These are phyloP conservation scores for Sugiyamaella japonica DNA, from an alignment of 1,139 yeast genomes.

Conservation along the genomic window DNA sequence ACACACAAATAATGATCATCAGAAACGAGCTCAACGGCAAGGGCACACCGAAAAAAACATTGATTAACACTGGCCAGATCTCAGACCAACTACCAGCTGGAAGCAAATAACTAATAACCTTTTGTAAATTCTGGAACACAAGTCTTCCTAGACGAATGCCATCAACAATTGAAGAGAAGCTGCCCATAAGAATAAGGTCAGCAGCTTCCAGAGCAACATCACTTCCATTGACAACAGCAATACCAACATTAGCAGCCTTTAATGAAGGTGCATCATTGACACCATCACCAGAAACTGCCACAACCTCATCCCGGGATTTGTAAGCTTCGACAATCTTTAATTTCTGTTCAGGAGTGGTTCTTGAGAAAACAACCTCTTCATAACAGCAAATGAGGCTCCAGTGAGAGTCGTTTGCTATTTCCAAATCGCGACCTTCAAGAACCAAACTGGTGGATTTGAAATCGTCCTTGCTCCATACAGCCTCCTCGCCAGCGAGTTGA, in stretches of 20 bases:
- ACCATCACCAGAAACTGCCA: conserved; percentile 58
- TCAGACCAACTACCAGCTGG: conserved; percentile 59
- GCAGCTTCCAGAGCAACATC: conserved; percentile 62
- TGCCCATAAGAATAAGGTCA: conserved; percentile 48
- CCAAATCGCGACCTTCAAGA: conserved; percentile 47
- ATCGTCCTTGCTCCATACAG: conserved; percentile 13
- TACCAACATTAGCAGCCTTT: conserved; percentile 54
- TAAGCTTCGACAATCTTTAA: conserved; percentile 51
- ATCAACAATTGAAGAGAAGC: conserved; percentile 49
- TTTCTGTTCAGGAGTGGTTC: conserved; percentile 59
- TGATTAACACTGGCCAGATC: conserved; percentile 54
- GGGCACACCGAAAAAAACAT: conserved; percentile 53
- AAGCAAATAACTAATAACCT: conserved; percentile 51
- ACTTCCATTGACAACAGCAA: conserved; percentile 52
- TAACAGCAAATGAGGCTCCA: conserved; percentile 46
- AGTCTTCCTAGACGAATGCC: conserved; percentile 46
- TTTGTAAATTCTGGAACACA: conserved; percentile 54
- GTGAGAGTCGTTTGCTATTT: conserved; percentile 44
- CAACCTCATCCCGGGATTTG: conserved; percentile 47
- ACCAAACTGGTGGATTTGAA: conserved; percentile 27
- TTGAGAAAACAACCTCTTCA: conserved; percentile 51
- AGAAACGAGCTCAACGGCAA: conserved; percentile 52
- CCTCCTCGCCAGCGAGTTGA: conserved; percentile 5
- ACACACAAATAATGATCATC: conserved; percentile 51
- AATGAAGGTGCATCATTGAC: conserved; percentile 56